phyloP scores from a whole-genome alignment of 139 green algal genomes.

The Chlamydomonas schloesseri region DNA sequence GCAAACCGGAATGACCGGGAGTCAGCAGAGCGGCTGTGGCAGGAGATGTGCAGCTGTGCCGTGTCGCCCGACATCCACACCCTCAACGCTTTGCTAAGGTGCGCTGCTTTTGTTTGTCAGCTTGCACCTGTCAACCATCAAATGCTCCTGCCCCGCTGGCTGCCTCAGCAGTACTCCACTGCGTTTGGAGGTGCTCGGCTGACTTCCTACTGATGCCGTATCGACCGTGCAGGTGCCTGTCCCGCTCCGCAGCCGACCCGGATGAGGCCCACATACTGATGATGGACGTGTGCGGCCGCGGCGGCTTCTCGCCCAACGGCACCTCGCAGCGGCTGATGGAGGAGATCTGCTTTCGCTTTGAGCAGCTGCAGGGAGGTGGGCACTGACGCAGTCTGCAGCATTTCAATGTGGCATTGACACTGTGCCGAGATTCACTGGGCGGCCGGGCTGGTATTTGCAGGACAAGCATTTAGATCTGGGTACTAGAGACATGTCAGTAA shows the following conservation, averaged over 20 bases:
- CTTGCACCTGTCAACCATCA: no score
- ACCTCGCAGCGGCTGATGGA: constrained; percentile 27
- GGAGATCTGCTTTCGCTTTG: constrained; percentile 38
- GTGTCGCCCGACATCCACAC: constrained; percentile 6
- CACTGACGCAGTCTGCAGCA: neutral
- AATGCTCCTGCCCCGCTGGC: no score
- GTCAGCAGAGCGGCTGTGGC: constrained; percentile 14
- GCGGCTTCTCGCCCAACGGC: constrained; percentile 22
- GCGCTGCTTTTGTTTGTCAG: no score
- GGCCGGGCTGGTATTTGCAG: no score
- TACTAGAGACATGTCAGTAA: no score
- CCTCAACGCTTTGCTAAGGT: constrained; percentile 32
- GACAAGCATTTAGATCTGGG: no score
- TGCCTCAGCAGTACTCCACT: neutral
- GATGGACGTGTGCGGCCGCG: constrained; percentile 3
- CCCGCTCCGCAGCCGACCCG: constrained; percentile 22
- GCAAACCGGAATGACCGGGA: constrained; percentile 5
- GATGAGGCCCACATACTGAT: constrained; percentile 27
- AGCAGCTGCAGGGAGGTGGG: constrained; percentile 19
- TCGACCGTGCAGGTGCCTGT: neutral
- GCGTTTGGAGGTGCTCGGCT: neutral
- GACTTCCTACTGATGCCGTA: neutral
- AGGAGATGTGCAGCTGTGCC: constrained; percentile 24
- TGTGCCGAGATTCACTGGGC: no score
- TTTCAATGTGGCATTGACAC: no score